Conservation (phyloP, 2,329 filamentous ascomycete genomes). For the Talaromyces pinophilus region DNA sequence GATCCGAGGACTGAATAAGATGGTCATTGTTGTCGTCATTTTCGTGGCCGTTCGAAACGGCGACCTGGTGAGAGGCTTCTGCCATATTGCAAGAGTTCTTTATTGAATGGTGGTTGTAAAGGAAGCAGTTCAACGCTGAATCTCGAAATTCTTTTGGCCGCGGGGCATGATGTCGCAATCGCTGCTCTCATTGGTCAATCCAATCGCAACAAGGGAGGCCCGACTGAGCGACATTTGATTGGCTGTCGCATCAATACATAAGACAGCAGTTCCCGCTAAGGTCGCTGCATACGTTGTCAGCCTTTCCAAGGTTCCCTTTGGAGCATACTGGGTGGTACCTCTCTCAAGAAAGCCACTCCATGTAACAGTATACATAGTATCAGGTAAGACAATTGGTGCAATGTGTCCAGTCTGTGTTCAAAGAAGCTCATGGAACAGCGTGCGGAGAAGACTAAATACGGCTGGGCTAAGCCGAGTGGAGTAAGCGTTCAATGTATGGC, state of each 20-base stretch:
- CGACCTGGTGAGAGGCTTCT: constrained; percentile 19
- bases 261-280: neutral
- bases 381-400: neutral
- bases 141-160: constrained; percentile 14
- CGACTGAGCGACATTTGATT: constrained; percentile 12
- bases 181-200: constrained; percentile 26
- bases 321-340: neutral
- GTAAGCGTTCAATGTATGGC: neutral
- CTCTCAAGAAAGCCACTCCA: too few relatives aligned
- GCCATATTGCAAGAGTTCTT: constrained; percentile 30
- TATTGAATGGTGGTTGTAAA: constrained; percentile 2
- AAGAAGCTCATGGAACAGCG: constrained; percentile 15
- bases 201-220: constrained; percentile 20
- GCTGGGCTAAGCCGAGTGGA: constrained; percentile 16
- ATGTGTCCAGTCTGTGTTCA: constrained; percentile 3
- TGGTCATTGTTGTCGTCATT: constrained; percentile 49
- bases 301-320: neutral
- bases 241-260: neutral
- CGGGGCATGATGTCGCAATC: constrained; percentile 23
- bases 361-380: too few relatives aligned
- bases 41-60: constrained; percentile 18
- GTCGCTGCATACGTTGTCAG: neutral
- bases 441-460: constrained; percentile 13
- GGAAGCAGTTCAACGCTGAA: neutral
- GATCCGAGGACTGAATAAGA: constrained; percentile 64